Base-by-base conservation (phyloP, 2,329 filamentous ascomycete species). In the Daldinia eschscholtzii region DNA sequence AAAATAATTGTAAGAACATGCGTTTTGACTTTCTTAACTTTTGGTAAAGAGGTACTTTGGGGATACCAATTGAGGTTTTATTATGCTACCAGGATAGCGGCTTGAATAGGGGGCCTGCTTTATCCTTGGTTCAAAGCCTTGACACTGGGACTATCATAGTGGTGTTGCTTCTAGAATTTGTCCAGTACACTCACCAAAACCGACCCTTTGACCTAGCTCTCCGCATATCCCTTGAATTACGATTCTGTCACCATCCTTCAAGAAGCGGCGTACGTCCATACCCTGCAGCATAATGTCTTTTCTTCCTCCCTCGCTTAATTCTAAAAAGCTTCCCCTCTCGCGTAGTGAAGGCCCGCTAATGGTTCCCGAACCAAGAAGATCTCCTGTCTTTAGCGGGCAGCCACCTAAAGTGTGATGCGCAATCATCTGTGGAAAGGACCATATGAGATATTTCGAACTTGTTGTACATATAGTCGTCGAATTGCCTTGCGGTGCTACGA, bases 361-460 rank as follows among this genome's bases (percentile, higher is more conserved):
- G 1, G 93, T 96, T 2, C 93, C 93, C 1, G 91, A 93, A 1
- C 92, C 93, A 5, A 96, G 81, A 59, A 96, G 79, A 76, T 96
- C 92, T 37, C 92, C 92, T 0, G 89, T 86, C 53, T 88, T 86
- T 84, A 96, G 85, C 3, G 89, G 88, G 78, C 92, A 96, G 5
- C 92, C 92, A 1, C 90, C 92, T 53, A 93, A 86, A 1, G 90
- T 89, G 77, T 95, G 92, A 77, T 95, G 92, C 1, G 92, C 88
- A 44, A 95, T 83, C 92, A 94, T 94, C 78, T 95, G 92, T 4
- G 91, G 87, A 80, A 94, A 95, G 0, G 91, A 94, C 85, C 89
- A 95, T n/a, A 95, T 83, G 10, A 95, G 83, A 75, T 94, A 87
- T 71, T 84, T 87, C 9, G 89, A 87, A 65, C 85, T 91, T 67